Conservation (phyloP, 805 yeast species). For the Kluyveromyces nonfermentans region DNA sequence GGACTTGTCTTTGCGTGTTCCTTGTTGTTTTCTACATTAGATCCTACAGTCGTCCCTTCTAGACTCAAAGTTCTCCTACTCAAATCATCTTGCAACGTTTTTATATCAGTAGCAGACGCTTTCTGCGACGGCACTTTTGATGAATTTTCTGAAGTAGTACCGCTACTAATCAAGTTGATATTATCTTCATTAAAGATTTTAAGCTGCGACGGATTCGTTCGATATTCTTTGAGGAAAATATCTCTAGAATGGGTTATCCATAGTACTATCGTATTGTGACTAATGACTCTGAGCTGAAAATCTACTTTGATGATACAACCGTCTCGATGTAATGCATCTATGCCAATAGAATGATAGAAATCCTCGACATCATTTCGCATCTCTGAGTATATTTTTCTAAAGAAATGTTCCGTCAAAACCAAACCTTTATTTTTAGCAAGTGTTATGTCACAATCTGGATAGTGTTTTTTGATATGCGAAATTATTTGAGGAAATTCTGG, state of each 20-base stretch:
- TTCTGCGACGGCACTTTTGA: conserved; percentile 20
- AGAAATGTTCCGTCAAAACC: conserved; percentile 86
- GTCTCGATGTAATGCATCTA: conserved; percentile 60
- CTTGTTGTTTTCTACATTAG: conserved; percentile 2
- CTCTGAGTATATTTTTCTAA: conserved; percentile 56
- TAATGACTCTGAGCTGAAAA: conserved; percentile 68
- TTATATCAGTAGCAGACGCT: conserved; percentile 10
- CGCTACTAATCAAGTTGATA: conserved; percentile 21
- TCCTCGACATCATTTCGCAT: conserved; percentile 36
- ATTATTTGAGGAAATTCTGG: conserved; percentile 48
- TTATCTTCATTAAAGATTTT: conserved; percentile 33
- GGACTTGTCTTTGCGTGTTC: conserved; percentile 4
- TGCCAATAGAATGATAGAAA: conserved; percentile 55
- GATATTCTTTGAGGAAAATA: conserved; percentile 26
- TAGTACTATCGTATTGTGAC: conserved; percentile 47
- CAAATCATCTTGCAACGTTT: conserved; percentile 8
- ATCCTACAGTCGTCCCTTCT: conserved; percentile 9
- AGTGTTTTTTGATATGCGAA: conserved; percentile 25
- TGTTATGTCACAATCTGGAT: conserved; percentile 31
- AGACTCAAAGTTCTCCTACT: conserved; percentile 9
- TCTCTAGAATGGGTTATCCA: conserved; percentile 83
- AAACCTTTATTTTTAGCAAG: conserved; percentile 45
- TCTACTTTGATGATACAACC: conserved; percentile 62
- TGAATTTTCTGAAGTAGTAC: conserved; percentile 20
- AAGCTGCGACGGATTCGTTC: conserved; percentile 33